Evolutionary conservation across 306 rosid species (phyloP), one percentile per base, ranked within the genome.

Genomic region (Prinsepia uniflora): DNA sequence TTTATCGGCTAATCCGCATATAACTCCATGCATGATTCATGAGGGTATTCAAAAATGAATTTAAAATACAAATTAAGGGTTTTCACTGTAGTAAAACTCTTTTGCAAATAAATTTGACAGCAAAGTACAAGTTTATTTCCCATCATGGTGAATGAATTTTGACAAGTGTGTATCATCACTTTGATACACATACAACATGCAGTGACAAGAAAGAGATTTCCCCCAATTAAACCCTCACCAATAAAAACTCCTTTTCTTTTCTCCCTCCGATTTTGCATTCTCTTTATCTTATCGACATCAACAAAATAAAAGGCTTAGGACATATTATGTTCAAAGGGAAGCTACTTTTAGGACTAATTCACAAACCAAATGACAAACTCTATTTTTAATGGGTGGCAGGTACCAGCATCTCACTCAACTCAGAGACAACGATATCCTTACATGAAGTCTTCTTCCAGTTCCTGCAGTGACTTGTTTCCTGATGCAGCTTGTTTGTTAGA

Each of bases 401-500:
- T 46, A 53, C 22, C 24, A 13, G 24, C 55, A 18, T 61, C 65
- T 56, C 13, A 39, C 39, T 50, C 46, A 39, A 41, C 45, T 30
- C 20, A 41, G 6, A 41, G 39, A 45, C 52, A 49, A 54, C 6
- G 45, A n/a, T 30, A 56, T 30, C 55, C 71, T 90, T 78, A 93
- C 97, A 93, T 90, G 85, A 93, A 93, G 77, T 93, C 98, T 2
- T 93, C 98, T 80, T 93, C 98, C 78, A 93, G 78, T 81, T 90
- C 98, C 79, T 93, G 97, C 84, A 93, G 63, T 30, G 98, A 87
- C 83, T 90, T 93, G 89, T 81, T 89, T 62, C 88, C 81, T 6
- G 92, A 82, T 14, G 87, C 98, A 72, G 88, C 81, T 65, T 88
- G 82, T 74, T 93, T 93, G 87, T 93, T 93, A 13, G 97, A 93